Base-by-base conservation (phyloP, 306 rosid species). In the Inga laurina region DNA sequence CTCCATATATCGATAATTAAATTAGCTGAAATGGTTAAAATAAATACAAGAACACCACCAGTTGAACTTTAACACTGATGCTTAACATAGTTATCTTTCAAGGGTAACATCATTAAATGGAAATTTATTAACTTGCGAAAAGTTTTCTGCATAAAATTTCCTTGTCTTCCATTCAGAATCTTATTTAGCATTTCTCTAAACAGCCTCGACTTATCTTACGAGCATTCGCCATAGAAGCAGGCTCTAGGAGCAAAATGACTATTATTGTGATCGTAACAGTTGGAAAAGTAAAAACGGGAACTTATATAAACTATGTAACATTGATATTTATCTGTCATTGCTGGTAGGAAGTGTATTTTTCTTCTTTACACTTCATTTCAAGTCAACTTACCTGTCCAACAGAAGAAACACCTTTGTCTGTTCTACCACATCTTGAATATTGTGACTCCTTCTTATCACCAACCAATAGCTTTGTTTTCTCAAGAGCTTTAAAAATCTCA, bases 361-460 rank as follows among this genome's bases (percentile, higher is more conserved):
- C n/a, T 51, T 72, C 15, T 64, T 56, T 77, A 12, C 64, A 45
- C 35, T 62, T 43, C 49, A 57, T 78, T n/a, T 69, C 15, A 30
- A 68, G 76, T 49, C 77, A 75, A 85, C 98, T 93, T 90, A 93
- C 98, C 84, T 95, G 98, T 85, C 98, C 98, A 87, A 92, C 90
- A 69, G 98, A 90, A 51, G 98, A 95, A 81, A 93, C 98, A 76
- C 98, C 98, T 89, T 85, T 93, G 86, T 93, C 98, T 56, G 98
- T 95, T 88, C 98, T 91, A 49, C 98, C 98, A 88, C 98, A 93
- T 90, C 98, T 91, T 41, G 98, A 93, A 89, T 95, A 95, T 72
- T 85, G 93, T 21, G 94, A 90, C 81, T 92, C 97, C 91, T 93
- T 95, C 87, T 80, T 92, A 89, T 91, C 96, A 81, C 91, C 94